Evolutionary conservation across 345 rosid genomes (phyloP).

Genomic region (Populus davidiana): DNA sequence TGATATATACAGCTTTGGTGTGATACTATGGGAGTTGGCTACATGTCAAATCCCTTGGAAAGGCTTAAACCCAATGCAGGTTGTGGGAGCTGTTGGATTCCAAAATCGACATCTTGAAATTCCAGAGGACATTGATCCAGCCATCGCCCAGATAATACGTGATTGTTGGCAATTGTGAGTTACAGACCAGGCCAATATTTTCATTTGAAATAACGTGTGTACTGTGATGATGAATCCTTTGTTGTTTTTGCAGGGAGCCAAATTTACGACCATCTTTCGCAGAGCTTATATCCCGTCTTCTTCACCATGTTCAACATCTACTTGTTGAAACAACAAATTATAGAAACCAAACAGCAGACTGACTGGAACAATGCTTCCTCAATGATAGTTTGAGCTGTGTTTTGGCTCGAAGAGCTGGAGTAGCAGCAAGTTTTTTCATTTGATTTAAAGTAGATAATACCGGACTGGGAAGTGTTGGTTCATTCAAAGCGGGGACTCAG

Average conservation of each 20-base stretch:
- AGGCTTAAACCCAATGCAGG: conserved; percentile 98
- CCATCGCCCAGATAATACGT: conserved; percentile 67
- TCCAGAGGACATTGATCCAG: conserved; percentile 64
- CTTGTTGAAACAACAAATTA: conserved; percentile 42
- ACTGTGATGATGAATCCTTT: background rate
- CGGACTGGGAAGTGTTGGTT: conserved; percentile 55
- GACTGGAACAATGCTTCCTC: conserved; percentile 22
- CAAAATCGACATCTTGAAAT: conserved; percentile 87
- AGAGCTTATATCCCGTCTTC: conserved; percentile 60
- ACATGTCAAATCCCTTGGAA: conserved; percentile 82
- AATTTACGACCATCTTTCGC: conserved; percentile 79
- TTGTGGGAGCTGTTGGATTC: conserved; percentile 99
- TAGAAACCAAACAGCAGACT: conserved; percentile 18
- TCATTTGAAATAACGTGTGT: background rate
- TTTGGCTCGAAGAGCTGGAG: conserved; percentile 69
- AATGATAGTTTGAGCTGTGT: conserved; percentile 33
- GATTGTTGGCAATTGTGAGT: conserved; percentile 94
- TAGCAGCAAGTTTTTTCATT: conserved; percentile 25
- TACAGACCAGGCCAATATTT: background rate
- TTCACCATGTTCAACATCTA: conserved; percentile 49
- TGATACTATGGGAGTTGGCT: conserved; percentile 89
- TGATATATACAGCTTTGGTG: conserved; percentile 97
- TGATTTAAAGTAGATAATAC: conserved; percentile 33
- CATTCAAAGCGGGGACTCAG: conserved; percentile 91
- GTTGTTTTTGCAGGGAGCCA: conserved; percentile 60